Conservation (phyloP, 1,284 basidiomycete genomes). For the Trichosporon coremiiforme region DNA sequence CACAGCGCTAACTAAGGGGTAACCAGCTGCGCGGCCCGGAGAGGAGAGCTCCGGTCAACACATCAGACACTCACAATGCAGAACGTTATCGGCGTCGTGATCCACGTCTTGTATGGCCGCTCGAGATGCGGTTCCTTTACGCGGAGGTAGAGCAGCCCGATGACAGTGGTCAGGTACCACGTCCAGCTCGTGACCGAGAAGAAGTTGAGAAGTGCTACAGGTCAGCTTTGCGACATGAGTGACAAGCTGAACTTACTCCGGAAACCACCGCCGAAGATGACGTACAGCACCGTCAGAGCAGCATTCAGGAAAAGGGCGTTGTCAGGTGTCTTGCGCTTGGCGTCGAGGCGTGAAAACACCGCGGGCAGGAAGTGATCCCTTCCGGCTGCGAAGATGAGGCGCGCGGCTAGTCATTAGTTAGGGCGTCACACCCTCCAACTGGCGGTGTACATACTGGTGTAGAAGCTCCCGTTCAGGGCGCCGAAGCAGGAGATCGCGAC, state of each 20-base stretch:
- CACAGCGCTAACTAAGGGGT: no score
- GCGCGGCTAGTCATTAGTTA: slow-evolving; percentile 58
- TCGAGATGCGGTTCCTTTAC: slow-evolving; percentile 88
- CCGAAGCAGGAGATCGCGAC: slow-evolving; percentile 95
- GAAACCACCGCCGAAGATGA: slow-evolving; percentile 84
- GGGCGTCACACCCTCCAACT: no score
- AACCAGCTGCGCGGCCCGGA: no score
- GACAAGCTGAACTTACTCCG: slow-evolving; percentile 58
- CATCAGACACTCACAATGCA: slow-evolving; percentile 74
- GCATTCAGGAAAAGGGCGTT: slow-evolving; percentile 82
- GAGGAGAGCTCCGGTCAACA: slow-evolving; percentile 27
- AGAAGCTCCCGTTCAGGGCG: slow-evolving; percentile 82
- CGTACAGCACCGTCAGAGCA: slow-evolving; percentile 70
- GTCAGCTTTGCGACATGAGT: slow-evolving; percentile 14
- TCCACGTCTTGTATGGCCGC: slow-evolving; percentile 87
- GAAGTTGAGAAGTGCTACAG: slow-evolving; percentile 71
- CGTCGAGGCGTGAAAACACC: slow-evolving; percentile 74
- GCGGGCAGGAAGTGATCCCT: slow-evolving; percentile 83
- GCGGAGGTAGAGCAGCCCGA: slow-evolving; percentile 83
- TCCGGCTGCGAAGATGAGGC: slow-evolving; percentile 84
- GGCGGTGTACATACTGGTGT: slow-evolving; percentile 64
- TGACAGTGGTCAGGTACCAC: slow-evolving; percentile 86
- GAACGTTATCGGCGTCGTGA: slow-evolving; percentile 86
- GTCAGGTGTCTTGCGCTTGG: slow-evolving; percentile 74
- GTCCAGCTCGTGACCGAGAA: slow-evolving; percentile 66